A percentile compares a stretch with the other conserved stretches of the same genome.
These are phyloP conservation scores for Camellia japonica DNA, from an alignment of 148 eudicot genomes.

Conservation along the genomic window DNA sequence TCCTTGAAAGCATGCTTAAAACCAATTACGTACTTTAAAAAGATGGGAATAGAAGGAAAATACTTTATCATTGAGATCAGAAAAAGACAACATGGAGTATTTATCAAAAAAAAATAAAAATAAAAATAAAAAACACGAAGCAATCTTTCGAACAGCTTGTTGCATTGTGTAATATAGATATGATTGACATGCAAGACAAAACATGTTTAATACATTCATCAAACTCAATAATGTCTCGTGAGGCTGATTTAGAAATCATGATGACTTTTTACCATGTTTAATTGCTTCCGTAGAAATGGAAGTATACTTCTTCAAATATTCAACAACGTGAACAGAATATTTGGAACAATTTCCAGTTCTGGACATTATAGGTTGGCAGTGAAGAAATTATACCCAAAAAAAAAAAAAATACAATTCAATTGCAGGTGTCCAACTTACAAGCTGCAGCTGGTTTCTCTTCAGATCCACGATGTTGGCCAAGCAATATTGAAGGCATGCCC, in stretches of 20 bases:
- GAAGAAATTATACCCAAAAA: neutral
- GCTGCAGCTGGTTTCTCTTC: constrained; percentile 94
- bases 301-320: neutral
- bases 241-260: neutral
- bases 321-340: neutral
- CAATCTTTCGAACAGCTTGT: too few species aligned
- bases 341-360: neutral
- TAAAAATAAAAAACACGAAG: too few species aligned
- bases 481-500: constrained; percentile 32
- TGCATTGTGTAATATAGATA: neutral
- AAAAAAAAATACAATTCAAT: neutral
- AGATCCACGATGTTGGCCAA: constrained; percentile 37
- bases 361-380: neutral
- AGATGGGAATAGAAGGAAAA: too few species aligned
- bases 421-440: constrained; percentile 52
- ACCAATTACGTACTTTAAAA: too few species aligned
- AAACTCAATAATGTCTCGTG: neutral
- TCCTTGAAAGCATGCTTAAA: too few species aligned
- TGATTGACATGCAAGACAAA: neutral
- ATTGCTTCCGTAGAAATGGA: neutral
- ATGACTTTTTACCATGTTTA: neutral
- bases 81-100: too few species aligned
- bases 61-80: too few species aligned
- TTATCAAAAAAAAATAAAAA: too few species aligned
- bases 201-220: neutral